phyloP scores from a whole-genome alignment of 106 monocot species.

The Dendrobium catenatum region DNA sequence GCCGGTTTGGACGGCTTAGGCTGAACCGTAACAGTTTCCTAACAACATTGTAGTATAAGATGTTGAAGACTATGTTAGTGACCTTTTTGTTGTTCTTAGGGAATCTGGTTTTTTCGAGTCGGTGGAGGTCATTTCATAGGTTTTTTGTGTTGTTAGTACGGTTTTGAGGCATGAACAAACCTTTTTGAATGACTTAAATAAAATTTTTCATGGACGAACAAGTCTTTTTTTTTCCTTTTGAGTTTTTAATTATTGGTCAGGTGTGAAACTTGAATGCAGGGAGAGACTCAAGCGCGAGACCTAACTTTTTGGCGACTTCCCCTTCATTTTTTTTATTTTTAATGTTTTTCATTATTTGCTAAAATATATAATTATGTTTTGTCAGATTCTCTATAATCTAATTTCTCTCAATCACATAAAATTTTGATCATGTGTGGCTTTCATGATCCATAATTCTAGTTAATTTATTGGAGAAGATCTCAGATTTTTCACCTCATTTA shows the following conservation, averaged over 20 bases:
- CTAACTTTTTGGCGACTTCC: background rate
- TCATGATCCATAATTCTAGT: no score
- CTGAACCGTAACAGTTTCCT: no score
- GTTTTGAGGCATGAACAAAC: background rate
- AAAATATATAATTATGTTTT: no score
- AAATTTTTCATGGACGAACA: background rate
- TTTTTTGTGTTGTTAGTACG: background rate
- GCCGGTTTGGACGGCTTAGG: no score
- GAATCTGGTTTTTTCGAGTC: background rate
- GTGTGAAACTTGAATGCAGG: background rate
- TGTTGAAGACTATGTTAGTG: no score
- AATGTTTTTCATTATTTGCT: no score
- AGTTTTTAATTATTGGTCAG: background rate
- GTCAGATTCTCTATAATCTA: no score
- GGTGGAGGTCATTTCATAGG: background rate
- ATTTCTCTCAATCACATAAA: no score
- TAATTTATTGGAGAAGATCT: no score
- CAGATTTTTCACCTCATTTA: no score
- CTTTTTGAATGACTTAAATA: background rate
- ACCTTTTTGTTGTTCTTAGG: background rate
- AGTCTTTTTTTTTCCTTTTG: background rate
- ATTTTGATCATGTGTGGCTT: no score
- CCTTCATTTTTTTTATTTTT: background rate
- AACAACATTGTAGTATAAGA: no score
- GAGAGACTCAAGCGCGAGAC: background rate